These are phyloP conservation scores for Auricularia sp. DNA, from an alignment of 768 basidiomycete species.

Conservation along the genomic window DNA sequence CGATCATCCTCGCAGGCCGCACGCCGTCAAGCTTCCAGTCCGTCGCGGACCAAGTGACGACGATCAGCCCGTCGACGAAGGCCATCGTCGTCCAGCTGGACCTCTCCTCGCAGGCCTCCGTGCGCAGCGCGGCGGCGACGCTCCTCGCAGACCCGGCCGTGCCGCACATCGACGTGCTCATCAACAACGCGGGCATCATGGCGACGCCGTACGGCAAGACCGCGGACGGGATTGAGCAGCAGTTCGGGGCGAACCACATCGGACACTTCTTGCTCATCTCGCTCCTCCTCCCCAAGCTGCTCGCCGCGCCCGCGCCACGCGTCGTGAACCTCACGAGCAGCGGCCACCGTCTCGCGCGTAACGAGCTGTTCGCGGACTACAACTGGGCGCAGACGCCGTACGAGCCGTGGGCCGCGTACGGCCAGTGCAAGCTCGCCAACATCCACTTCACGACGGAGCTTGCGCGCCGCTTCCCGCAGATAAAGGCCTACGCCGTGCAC, in stretches of 20 bases:
- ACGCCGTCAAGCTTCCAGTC: neutral
- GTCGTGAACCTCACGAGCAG: neutral
- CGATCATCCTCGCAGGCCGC: neutral
- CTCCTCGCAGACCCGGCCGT: neutral
- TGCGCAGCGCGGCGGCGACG: slow-evolving; percentile 3
- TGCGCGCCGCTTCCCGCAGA: neutral
- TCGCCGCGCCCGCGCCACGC: slow-evolving; percentile 2
- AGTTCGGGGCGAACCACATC: slow-evolving; percentile 10
- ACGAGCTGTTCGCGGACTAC: neutral
- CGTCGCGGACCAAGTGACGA: neutral
- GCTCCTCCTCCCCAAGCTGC: slow-evolving; percentile 6
- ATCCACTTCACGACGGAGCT: slow-evolving; percentile 12
- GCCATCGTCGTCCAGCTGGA: neutral
- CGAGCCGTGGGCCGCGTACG: neutral
- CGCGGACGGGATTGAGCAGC: neutral
- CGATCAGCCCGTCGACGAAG: neutral
- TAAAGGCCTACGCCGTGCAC: neutral
- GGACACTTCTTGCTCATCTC: slow-evolving; percentile 6
- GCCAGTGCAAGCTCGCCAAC: slow-evolving; percentile 12
- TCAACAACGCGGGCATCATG: slow-evolving; percentile 7
- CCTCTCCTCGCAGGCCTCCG: neutral
- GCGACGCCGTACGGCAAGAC: neutral
- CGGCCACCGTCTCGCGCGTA: neutral
- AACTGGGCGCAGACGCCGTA: neutral
- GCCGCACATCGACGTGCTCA: slow-evolving; percentile 7